Percentiles rank a stretch among this genome's conserved stretches.
These are phyloP conservation scores for Vigna mungo DNA, from an alignment of 306 rosid genomes.

Conservation along the genomic window DNA sequence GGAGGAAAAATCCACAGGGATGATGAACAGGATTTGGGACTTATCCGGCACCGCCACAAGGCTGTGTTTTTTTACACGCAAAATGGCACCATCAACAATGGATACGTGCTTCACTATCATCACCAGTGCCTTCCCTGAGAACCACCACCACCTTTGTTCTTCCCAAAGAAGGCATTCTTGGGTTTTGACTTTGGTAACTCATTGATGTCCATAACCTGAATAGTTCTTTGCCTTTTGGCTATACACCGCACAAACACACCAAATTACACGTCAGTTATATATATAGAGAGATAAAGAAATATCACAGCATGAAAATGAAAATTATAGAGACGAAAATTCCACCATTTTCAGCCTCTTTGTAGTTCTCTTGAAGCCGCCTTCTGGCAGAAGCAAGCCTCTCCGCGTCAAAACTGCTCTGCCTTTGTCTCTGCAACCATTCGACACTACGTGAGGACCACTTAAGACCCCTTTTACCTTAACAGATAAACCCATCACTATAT, in stretches of 20 bases:
- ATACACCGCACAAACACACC: constrained; percentile 51
- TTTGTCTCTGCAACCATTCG: constrained; percentile 75
- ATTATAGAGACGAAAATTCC: constrained; percentile 37
- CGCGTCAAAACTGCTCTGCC: constrained; percentile 68
- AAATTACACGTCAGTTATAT: constrained; percentile 44
- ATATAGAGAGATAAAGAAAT: not conserved
- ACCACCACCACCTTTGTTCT: constrained; percentile 83
- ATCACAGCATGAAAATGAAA: constrained; percentile 13
- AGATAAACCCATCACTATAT: not conserved
- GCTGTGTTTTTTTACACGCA: constrained; percentile 38
- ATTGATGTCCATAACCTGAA: constrained; percentile 99
- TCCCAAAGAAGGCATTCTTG: constrained; percentile 84
- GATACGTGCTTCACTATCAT: constrained; percentile 36
- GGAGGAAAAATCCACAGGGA: constrained; percentile 38
- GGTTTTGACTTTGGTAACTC: constrained; percentile 85
- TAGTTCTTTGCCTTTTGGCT: constrained; percentile 98
- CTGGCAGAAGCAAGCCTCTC: constrained; percentile 86
- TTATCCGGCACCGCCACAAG: constrained; percentile 39
- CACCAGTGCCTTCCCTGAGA: constrained; percentile 96
- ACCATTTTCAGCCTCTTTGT: constrained; percentile 99
- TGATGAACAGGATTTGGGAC: constrained; percentile 38
- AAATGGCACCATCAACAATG: constrained; percentile 33
- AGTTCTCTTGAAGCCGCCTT: constrained; percentile 88
- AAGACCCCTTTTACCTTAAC: not conserved
- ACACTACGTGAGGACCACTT: constrained; percentile 23